phyloP scores from a whole-genome alignment of 164 flowering plant genomes.

The Paratinospora sagittata region DNA sequence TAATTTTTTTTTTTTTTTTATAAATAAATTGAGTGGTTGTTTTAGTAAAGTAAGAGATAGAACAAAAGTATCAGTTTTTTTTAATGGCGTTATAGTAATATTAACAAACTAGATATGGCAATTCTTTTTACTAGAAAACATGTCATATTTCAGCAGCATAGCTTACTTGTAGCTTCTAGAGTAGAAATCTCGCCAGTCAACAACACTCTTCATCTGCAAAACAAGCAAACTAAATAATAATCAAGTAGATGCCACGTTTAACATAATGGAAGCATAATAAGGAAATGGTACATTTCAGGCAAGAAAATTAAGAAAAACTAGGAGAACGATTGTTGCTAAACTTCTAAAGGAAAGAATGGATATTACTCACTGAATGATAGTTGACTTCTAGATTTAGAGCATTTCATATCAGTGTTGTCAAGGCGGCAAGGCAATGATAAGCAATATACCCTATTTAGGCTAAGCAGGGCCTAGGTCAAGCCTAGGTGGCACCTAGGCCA shows the following conservation, averaged over 20 bases:
- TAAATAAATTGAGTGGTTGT: background rate
- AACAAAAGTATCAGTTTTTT: background rate
- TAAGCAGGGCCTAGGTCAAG: too few species aligned
- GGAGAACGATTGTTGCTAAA: background rate
- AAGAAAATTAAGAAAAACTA: background rate
- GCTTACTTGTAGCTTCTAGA: constrained; percentile 60
- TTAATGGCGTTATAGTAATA: background rate
- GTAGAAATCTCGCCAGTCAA: constrained; percentile 94
- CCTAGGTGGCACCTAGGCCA: too few species aligned
- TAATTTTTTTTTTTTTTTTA: background rate
- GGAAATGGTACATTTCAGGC: background rate
- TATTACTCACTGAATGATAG: background rate
- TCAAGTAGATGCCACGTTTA: background rate
- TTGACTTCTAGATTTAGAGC: background rate
- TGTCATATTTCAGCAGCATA: background rate
- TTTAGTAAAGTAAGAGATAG: background rate
- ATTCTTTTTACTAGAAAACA: background rate
- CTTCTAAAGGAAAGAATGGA: background rate
- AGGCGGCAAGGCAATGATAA: too few species aligned
- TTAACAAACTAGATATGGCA: background rate
- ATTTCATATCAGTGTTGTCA: too few species aligned
- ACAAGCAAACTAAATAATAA: background rate
- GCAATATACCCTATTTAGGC: too few species aligned
- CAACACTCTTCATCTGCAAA: constrained; percentile 69
- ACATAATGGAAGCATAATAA: background rate